Conservation (phyloP, 2,329 filamentous ascomycete genomes). For the Furcasterigmium sp. region DNA sequence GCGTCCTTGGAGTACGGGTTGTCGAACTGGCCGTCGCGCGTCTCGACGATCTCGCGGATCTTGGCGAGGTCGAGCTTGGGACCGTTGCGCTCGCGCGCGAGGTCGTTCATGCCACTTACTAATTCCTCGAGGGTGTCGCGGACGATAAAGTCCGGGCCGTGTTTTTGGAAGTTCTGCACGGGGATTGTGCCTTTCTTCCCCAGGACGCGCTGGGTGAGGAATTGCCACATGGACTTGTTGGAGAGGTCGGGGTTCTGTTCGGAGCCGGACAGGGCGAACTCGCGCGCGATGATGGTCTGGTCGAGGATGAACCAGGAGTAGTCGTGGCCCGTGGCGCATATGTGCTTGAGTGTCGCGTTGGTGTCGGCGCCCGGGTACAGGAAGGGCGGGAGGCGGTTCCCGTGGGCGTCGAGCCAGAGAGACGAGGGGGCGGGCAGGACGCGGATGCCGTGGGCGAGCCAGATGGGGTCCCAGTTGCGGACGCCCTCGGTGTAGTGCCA, state of each 20-base stretch:
- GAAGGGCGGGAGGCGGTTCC: slow-evolving; percentile 50
- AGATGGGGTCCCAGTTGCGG: slow-evolving; percentile 57
- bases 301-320: slow-evolving; percentile 60
- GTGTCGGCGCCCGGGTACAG: slow-evolving; percentile 55
- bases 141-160: slow-evolving; percentile 56
- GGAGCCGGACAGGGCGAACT: slow-evolving; percentile 57
- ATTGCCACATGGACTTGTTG: slow-evolving; percentile 47
- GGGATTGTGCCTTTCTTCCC: slow-evolving; percentile 45
- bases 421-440: slow-evolving; percentile 56
- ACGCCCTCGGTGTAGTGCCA: slow-evolving; percentile 63
- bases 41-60: slow-evolving; percentile 42
- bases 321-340: slow-evolving; percentile 55
- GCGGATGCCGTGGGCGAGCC: slow-evolving; percentile 56
- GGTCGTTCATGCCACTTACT: slow-evolving; percentile 53
- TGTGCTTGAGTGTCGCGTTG: slow-evolving; percentile 51
- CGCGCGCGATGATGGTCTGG: slow-evolving; percentile 52
- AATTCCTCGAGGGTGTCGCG: slow-evolving; percentile 50
- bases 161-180: slow-evolving; percentile 53
- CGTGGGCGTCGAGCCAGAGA: slow-evolving; percentile 57
- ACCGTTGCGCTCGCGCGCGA: slow-evolving; percentile 39
- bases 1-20: slow-evolving; percentile 56
- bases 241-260: slow-evolving; percentile 58
- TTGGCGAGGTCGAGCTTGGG: slow-evolving; percentile 38
- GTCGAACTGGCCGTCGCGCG: slow-evolving; percentile 49
- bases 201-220: slow-evolving; percentile 45